Percentiles rank a stretch among this genome's conserved stretches.
phyloP scores from a whole-genome alignment of 208 protist genomes.

The Crithidia expoeki region DNA sequence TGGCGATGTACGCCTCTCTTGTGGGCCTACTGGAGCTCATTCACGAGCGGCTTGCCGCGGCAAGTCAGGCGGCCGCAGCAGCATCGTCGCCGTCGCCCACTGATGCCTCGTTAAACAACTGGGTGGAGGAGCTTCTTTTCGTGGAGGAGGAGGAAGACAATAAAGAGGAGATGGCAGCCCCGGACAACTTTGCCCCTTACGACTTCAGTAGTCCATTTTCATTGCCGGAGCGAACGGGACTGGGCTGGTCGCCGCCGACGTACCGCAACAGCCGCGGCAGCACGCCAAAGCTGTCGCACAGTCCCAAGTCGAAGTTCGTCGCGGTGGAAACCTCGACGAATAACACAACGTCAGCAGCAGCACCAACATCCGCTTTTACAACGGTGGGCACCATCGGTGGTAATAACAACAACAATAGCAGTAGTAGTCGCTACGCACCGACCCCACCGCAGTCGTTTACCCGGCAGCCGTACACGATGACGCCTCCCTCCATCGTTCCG shows the following conservation, averaged over 20 bases:
- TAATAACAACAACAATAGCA: neutral
- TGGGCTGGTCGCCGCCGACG: constrained; percentile 23
- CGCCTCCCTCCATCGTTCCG: constrained; percentile 23
- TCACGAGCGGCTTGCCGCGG: constrained; percentile 20
- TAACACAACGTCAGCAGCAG: neutral
- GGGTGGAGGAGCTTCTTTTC: constrained; percentile 54
- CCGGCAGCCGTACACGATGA: constrained; percentile 28
- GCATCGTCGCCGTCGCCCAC: neutral
- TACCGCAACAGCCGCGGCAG: constrained; percentile 33
- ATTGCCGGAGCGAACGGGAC: neutral
- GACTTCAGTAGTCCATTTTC: neutral
- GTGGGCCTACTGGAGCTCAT: constrained; percentile 72
- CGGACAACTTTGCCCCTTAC: neutral
- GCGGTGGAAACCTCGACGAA: constrained; percentile 21
- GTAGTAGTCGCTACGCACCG: constrained; percentile 7
- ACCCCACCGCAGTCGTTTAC: constrained; percentile 4
- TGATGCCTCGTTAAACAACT: constrained; percentile 22
- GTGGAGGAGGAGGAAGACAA: constrained; percentile 29
- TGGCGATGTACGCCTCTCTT: constrained; percentile 73
- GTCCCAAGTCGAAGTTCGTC: constrained; percentile 33
- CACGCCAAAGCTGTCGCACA: constrained; percentile 26
- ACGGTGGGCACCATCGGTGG: neutral
- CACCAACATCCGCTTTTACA: constrained; percentile 6
- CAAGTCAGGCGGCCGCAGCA: neutral
- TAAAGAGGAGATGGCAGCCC: neutral